phyloP scores from a whole-genome alignment of 441 rosid species.

The Dalechampia spathulata region DNA sequence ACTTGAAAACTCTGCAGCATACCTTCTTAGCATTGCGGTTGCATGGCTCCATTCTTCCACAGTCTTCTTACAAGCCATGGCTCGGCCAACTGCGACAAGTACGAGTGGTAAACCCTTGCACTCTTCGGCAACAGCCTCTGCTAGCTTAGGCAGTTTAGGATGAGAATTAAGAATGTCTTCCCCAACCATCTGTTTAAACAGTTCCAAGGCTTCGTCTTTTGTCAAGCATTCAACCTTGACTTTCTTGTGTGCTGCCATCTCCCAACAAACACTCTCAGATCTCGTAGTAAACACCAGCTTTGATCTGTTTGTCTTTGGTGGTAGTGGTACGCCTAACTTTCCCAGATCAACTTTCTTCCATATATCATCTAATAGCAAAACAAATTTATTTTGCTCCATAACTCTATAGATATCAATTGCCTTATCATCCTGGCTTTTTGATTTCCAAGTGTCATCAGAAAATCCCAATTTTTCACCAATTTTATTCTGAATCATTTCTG shows the following conservation, averaged over 20 bases:
- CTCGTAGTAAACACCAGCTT: neutral
- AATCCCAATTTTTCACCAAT: neutral
- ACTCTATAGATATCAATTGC: neutral
- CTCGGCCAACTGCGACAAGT: neutral
- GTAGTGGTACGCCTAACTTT: neutral
- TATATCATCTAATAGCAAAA: neutral
- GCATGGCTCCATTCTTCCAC: neutral
- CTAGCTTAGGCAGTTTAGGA: neutral
- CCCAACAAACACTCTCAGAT: neutral
- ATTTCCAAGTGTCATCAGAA: neutral
- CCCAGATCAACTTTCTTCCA: neutral
- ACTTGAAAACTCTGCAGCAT: neutral
- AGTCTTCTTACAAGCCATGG: neutral
- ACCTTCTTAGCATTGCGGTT: neutral
- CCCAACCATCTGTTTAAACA: too few relatives aligned
- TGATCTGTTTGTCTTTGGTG: neutral
- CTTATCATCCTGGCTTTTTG: neutral
- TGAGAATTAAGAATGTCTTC: neutral
- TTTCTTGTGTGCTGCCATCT: too few relatives aligned
- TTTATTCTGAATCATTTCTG: neutral
- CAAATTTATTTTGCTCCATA: neutral
- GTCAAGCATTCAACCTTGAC: too few relatives aligned
- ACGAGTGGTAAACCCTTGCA: neutral
- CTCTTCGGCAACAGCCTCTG: neutral
- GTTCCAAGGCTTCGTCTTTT: neutral